phyloP scores from a whole-genome alignment of 345 rosid genomes.

The Brassica juncea region DNA sequence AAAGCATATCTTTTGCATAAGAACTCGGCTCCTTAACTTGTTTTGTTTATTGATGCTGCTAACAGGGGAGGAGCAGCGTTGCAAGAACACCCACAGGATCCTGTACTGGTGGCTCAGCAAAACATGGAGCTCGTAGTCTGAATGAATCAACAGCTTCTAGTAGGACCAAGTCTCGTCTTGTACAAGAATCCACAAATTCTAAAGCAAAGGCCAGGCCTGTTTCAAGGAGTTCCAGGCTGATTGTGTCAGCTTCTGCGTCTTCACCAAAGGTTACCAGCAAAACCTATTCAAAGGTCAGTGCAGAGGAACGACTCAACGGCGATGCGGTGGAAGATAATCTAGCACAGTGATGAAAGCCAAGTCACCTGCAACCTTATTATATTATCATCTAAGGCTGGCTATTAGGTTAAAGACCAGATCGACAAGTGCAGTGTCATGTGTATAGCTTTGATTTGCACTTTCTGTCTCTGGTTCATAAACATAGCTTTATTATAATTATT shows the following conservation, averaged over 20 bases:
- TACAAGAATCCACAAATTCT: constrained; percentile 44
- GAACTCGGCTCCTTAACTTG: background rate
- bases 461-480: constrained; percentile 19
- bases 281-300: constrained; percentile 43
- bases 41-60: constrained; percentile 12
- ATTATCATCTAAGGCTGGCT: constrained; percentile 10
- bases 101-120: constrained; percentile 43
- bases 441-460: constrained; percentile 28
- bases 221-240: constrained; percentile 45
- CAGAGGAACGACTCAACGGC: constrained; percentile 36
- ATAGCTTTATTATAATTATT: constrained; percentile 13
- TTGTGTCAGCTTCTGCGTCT: constrained; percentile 35
- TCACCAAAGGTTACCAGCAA: constrained; percentile 49
- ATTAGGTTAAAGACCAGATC: constrained; percentile 7
- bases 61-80: constrained; percentile 58
- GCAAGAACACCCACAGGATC: constrained; percentile 54
- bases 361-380: constrained; percentile 15
- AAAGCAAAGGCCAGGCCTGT: constrained; percentile 42
- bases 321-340: background rate
- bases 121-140: constrained; percentile 42
- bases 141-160: constrained; percentile 39
- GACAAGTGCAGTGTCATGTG: constrained; percentile 10
- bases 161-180: constrained; percentile 41
- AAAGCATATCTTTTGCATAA: constrained; percentile 1
- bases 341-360: constrained; percentile 18